These are phyloP conservation scores for Psilocybe sp. DNA, from an alignment of 768 basidiomycete genomes.

Conservation along the genomic window DNA sequence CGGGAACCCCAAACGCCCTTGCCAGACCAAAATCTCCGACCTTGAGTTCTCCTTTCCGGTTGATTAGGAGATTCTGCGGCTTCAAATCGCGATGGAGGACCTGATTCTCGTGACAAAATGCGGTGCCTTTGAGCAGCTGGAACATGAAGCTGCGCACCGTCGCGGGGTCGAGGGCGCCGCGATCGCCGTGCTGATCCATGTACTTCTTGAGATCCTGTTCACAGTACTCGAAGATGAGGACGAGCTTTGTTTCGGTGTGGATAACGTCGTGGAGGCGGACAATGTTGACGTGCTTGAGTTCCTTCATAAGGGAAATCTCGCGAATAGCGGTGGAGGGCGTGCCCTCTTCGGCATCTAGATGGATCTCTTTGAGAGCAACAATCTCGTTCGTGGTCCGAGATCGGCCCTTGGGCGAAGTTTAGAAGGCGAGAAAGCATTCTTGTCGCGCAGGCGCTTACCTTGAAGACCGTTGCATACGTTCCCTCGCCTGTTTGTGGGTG, in stretches of 20 bases:
- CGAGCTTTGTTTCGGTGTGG: constrained; percentile 96
- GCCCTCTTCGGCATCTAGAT: constrained; percentile 98
- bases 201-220: constrained; percentile 99
- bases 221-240: constrained; percentile 97
- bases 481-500: constrained; percentile 75
- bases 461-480: constrained; percentile 97
- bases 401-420: constrained; percentile 59
- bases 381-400: constrained; percentile 98
- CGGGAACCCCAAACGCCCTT: constrained; percentile 96
- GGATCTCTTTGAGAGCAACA: constrained; percentile 97
- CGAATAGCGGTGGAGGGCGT: constrained; percentile 98
- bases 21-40: constrained; percentile 98
- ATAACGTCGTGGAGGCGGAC: constrained; percentile 98
- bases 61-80: constrained; percentile 97
- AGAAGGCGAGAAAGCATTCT: background rate
- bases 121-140: constrained; percentile 94
- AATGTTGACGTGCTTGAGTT: constrained; percentile 98
- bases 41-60: constrained; percentile 94
- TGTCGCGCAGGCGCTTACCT: constrained; percentile 45
- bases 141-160: constrained; percentile 98
- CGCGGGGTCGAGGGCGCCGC: constrained; percentile 86
- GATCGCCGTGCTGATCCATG: constrained; percentile 97
- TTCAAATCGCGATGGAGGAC: constrained; percentile 97
- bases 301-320: constrained; percentile 99
- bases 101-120: constrained; percentile 98